phyloP scores from a whole-genome alignment of 2,329 filamentous ascomycete genomes.

The Mycocentrospora acerina region DNA sequence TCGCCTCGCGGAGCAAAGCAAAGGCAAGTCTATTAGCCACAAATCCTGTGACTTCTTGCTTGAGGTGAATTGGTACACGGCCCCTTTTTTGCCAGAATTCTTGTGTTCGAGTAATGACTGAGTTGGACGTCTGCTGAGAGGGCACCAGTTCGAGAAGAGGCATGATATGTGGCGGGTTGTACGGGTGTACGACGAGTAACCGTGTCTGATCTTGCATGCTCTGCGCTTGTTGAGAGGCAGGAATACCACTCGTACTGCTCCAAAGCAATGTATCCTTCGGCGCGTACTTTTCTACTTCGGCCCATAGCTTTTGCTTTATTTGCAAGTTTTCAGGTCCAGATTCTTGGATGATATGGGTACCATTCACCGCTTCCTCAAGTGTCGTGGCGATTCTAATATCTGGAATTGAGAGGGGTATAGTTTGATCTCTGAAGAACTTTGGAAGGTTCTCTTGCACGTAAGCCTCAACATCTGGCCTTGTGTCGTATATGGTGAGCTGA shows the following conservation, averaged over 20 bases:
- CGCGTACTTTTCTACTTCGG: slow-evolving; percentile 51
- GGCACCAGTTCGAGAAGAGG: slow-evolving; percentile 62
- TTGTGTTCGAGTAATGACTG: slow-evolving; percentile 45
- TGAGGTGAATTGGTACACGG: slow-evolving; percentile 52
- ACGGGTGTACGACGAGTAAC: slow-evolving; percentile 61
- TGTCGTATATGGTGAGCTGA: slow-evolving; percentile 54
- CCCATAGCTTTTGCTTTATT: slow-evolving; percentile 57
- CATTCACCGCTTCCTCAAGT: slow-evolving; percentile 46
- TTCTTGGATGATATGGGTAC: slow-evolving; percentile 59
- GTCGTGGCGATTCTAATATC: slow-evolving; percentile 38
- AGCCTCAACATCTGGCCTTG: slow-evolving; percentile 48
- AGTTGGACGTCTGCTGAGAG: slow-evolving; percentile 43
- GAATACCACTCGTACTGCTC: slow-evolving; percentile 61
- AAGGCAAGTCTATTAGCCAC: slow-evolving; percentile 61
- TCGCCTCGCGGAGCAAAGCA: slow-evolving; percentile 57
- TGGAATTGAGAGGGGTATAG: slow-evolving; percentile 16
- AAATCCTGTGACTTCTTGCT: slow-evolving; percentile 57
- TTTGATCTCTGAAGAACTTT: slow-evolving; percentile 39
- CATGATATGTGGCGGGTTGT: slow-evolving; percentile 65
- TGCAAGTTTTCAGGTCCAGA: slow-evolving; percentile 57
- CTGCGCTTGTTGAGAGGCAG: slow-evolving; percentile 52
- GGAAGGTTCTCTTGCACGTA: slow-evolving; percentile 50
- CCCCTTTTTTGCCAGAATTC: slow-evolving; percentile 49
- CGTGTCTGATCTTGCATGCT: slow-evolving; percentile 48
- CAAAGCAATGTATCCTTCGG: slow-evolving; percentile 53